These are phyloP conservation scores for Monosporozyma aquatica DNA, from an alignment of 805 yeast genomes.

Conservation along the genomic window DNA sequence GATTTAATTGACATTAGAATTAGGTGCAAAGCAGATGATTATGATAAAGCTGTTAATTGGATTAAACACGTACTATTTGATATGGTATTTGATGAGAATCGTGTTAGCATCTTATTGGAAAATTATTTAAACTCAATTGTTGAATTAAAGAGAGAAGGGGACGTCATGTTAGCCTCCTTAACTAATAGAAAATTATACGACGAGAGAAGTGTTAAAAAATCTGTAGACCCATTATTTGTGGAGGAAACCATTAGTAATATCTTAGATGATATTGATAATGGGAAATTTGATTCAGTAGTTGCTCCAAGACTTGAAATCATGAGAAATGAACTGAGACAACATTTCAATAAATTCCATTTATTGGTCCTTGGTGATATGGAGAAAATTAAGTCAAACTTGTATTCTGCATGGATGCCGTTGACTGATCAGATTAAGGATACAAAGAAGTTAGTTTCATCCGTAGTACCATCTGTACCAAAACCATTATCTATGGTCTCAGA, in stretches of 20 bases:
- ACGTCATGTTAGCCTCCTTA: conserved; percentile 55
- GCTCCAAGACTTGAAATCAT: conserved; percentile 33
- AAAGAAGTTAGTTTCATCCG: not conserved
- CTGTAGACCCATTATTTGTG: conserved; percentile 55
- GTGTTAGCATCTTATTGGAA: conserved; percentile 52
- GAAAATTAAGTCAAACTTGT: conserved; percentile 31
- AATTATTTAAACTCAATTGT: conserved; percentile 33
- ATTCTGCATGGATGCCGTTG: conserved; percentile 20
- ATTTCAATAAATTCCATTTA: conserved; percentile 51
- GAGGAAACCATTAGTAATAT: conserved; percentile 48
- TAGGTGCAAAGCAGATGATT: conserved; percentile 53
- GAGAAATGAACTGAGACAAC: conserved; percentile 43
- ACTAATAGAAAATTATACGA: conserved; percentile 44
- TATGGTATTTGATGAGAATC: conserved; percentile 59
- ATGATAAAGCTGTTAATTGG: conserved; percentile 69
- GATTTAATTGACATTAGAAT: conserved; percentile 59
- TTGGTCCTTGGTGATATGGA: conserved; percentile 62
- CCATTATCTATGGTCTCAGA: conserved; percentile 45
- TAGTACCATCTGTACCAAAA: conserved; percentile 39
- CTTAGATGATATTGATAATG: conserved; percentile 43
- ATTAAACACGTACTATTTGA: conserved; percentile 52
- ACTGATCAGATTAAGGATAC: conserved; percentile 6
- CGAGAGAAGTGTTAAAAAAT: conserved; percentile 53
- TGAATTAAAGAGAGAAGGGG: conserved; percentile 34
- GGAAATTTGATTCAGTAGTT: conserved; percentile 35